Conservation (phyloP, 805 yeast genomes). For the Ogataea minuta region DNA sequence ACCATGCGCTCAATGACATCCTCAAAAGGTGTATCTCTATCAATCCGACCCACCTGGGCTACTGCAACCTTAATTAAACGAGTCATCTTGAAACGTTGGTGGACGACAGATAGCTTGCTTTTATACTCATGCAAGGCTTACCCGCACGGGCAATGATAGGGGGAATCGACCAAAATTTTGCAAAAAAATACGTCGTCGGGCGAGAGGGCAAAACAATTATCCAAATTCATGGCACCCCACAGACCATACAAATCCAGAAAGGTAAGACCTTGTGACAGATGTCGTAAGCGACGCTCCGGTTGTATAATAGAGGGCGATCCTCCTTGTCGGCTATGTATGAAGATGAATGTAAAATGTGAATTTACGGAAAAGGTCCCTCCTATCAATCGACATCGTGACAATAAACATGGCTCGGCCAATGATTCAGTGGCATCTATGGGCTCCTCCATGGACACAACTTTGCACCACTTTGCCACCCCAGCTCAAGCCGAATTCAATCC, state of each 20-base stretch:
- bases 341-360: conserved; percentile 10
- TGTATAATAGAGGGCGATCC: conserved; percentile 13
- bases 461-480: too few relatives aligned
- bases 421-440: too few relatives aligned
- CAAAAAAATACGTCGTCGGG: conserved; percentile 1
- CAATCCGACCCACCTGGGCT: conserved; percentile 35
- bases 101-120: not conserved
- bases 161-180: not conserved
- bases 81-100: not conserved
- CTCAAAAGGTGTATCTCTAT: conserved; percentile 29
- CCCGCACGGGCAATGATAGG: not conserved
- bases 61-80: conserved; percentile 30
- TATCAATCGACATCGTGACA: conserved; percentile 9
- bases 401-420: not conserved
- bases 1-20: conserved; percentile 33
- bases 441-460: too few relatives aligned
- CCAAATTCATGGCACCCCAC: not conserved
- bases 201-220: conserved; percentile 7
- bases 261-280: conserved; percentile 19
- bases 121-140: too few relatives aligned
- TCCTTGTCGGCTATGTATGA: conserved; percentile 16
- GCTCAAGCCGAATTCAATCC: too few relatives aligned
- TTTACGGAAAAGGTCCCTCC: conserved; percentile 20
- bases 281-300: conserved; percentile 16
- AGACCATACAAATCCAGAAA: conserved; percentile 19